Evolutionary conservation across 768 basidiomycete species (phyloP).

Genomic region (Leccinum subgranulosum): DNA sequence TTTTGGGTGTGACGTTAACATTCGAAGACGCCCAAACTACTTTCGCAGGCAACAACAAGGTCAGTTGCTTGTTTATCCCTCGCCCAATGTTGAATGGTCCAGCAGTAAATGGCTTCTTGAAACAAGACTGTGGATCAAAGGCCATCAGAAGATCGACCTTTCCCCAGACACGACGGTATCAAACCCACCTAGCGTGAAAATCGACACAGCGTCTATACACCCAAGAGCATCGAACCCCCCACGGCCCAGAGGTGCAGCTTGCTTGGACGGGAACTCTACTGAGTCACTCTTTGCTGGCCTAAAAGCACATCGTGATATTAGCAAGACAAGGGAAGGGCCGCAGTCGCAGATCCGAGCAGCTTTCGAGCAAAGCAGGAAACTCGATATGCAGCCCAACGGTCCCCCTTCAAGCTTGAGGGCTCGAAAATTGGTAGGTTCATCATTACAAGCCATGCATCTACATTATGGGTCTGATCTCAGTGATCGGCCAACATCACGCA

Average conservation of each 20-base stretch:
- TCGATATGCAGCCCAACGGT: neutral
- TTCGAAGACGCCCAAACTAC: neutral
- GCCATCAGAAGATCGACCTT: neutral
- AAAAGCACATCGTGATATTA: neutral
- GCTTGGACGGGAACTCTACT: too few species aligned
- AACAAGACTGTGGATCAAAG: neutral
- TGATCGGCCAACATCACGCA: neutral
- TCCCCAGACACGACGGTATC: neutral
- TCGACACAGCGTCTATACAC: neutral
- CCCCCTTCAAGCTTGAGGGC: neutral
- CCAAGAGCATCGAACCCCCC: neutral
- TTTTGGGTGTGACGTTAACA: too few species aligned
- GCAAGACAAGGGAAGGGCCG: neutral
- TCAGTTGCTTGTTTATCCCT: neutral
- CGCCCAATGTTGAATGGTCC: neutral
- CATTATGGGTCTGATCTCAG: constrained; percentile 1
- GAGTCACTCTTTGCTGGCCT: neutral
- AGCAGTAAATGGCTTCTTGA: neutral
- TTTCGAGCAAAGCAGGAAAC: neutral
- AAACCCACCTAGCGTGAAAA: neutral
- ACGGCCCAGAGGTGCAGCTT: neutral
- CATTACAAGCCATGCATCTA: neutral
- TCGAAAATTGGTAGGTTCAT: neutral
- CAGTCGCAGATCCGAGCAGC: neutral
- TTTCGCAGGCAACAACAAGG: neutral